These are phyloP conservation scores for Spirogloea muscicola DNA, from an alignment of 139 green algal species.

Conservation along the genomic window DNA sequence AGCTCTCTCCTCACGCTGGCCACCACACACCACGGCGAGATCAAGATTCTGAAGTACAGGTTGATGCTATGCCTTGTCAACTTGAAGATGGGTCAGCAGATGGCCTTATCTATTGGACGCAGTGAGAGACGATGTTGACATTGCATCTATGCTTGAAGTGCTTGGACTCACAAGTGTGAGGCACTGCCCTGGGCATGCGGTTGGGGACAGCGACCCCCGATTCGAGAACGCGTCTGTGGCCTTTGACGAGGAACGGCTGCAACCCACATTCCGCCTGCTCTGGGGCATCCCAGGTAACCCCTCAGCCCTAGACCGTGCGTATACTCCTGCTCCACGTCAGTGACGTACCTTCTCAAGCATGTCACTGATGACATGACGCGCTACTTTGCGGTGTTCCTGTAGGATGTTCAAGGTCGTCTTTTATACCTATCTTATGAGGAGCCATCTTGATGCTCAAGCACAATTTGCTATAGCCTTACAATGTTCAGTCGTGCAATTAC, in stretches of 20 bases:
- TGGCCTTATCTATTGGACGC: neutral
- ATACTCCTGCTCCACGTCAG: no score
- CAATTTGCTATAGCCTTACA: no score
- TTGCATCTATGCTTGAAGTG: neutral
- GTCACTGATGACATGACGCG: no score
- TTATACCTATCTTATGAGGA: no score
- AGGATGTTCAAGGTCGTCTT: no score
- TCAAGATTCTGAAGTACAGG: slow-evolving; percentile 56
- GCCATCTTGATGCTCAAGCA: no score
- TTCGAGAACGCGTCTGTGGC: slow-evolving; percentile 58
- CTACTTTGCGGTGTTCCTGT: no score
- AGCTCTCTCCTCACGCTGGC: slow-evolving; percentile 44
- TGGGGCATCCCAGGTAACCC: slow-evolving; percentile 57
- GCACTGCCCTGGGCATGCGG: no score
- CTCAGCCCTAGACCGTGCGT: no score
- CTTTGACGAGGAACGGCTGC: slow-evolving; percentile 51
- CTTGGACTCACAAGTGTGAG: no score
- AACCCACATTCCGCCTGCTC: slow-evolving; percentile 55
- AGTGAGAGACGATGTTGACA: neutral
- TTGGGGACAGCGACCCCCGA: slow-evolving; percentile 2
- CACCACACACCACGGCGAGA: slow-evolving; percentile 55
- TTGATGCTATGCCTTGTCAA: neutral
- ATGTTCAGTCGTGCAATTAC: no score
- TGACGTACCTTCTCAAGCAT: no score
- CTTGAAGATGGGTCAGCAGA: neutral